phyloP scores from a whole-genome alignment of 2,329 filamentous ascomycete species.

The Aspergillus bombycis region DNA sequence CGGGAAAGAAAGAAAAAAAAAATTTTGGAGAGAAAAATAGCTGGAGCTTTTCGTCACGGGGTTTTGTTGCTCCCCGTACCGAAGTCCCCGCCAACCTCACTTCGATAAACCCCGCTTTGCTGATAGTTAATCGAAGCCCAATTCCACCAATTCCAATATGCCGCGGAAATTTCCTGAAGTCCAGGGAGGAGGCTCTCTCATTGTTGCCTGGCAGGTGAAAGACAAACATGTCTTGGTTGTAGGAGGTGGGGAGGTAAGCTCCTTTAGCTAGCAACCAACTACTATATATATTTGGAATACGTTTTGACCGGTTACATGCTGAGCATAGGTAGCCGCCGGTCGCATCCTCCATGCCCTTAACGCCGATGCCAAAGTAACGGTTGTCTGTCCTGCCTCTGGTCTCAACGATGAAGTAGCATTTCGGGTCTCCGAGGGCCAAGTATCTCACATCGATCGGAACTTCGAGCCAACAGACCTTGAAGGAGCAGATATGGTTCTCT shows the following conservation, averaged over 20 bases:
- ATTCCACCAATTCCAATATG: constrained; percentile 40
- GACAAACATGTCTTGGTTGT: constrained; percentile 89
- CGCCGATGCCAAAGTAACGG: constrained; percentile 86
- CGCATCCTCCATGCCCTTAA: constrained; percentile 94
- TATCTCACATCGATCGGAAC: constrained; percentile 77
- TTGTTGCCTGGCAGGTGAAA: constrained; percentile 93
- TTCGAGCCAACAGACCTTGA: constrained; percentile 90
- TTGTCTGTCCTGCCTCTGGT: constrained; percentile 77
- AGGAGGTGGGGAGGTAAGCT: constrained; percentile 85
- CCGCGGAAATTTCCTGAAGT: constrained; percentile 71
- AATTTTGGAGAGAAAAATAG: constrained; percentile 8
- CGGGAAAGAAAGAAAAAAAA: constrained; percentile 19
- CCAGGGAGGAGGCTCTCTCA: constrained; percentile 87
- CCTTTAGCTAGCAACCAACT: constrained; percentile 6
- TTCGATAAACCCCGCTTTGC: constrained; percentile 13
- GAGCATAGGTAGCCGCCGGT: constrained; percentile 83
- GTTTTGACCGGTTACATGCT: not conserved
- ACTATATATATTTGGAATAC: constrained; percentile 17
- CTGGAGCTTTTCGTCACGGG: constrained; percentile 12
- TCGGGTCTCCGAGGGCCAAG: constrained; percentile 73
- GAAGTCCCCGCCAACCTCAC: constrained; percentile 9
- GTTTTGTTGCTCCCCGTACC: constrained; percentile 20
- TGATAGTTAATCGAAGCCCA: not conserved
- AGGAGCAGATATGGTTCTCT: constrained; percentile 81
- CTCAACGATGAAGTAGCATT: constrained; percentile 87